These are phyloP conservation scores for Fraxinus latifolia DNA, from an alignment of 305 asterid species.

Conservation along the genomic window DNA sequence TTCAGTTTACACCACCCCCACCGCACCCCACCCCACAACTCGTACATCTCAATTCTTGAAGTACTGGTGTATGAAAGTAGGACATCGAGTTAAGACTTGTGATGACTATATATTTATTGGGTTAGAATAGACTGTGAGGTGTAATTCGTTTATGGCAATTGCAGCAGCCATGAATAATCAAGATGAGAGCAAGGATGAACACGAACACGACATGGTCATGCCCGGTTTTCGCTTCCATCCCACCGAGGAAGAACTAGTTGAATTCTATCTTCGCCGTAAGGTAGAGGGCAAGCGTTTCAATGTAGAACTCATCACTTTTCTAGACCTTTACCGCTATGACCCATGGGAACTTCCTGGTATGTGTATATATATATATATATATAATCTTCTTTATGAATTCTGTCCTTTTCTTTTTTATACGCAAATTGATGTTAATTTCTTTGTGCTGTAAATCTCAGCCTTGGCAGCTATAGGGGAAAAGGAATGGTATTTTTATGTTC, in stretches of 20 bases:
- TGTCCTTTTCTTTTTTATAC: background rate
- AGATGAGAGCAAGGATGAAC: slow-evolving; percentile 36
- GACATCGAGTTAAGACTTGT: background rate
- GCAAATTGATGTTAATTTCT: background rate
- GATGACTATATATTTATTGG: background rate
- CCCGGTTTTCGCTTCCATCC: slow-evolving; percentile 95
- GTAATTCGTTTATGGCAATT: slow-evolving; percentile 43
- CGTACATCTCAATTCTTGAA: slow-evolving; percentile 10
- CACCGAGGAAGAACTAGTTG: slow-evolving; percentile 84
- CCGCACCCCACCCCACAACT: slow-evolving; percentile 13
- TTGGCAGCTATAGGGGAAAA: slow-evolving; percentile 93
- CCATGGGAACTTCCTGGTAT: slow-evolving; percentile 97
- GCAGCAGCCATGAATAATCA: slow-evolving; percentile 45
- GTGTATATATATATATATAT: background rate
- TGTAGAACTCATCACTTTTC: slow-evolving; percentile 81
- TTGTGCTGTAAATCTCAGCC: slow-evolving; percentile 31
- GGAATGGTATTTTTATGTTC: slow-evolving; percentile 90
- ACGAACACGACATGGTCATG: slow-evolving; percentile 81
- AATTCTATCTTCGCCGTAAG: slow-evolving; percentile 91
- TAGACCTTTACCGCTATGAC: slow-evolving; percentile 87
- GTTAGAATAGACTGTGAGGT: background rate
- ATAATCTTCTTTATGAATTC: background rate
- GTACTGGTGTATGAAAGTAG: background rate
- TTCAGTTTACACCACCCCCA: background rate
- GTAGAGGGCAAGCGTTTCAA: slow-evolving; percentile 96